A percentile compares a stretch with the other conserved stretches of the same genome.
Conservation (phyloP, 2,329 filamentous ascomycete species). For the Sclerotinia nivalis region DNA sequence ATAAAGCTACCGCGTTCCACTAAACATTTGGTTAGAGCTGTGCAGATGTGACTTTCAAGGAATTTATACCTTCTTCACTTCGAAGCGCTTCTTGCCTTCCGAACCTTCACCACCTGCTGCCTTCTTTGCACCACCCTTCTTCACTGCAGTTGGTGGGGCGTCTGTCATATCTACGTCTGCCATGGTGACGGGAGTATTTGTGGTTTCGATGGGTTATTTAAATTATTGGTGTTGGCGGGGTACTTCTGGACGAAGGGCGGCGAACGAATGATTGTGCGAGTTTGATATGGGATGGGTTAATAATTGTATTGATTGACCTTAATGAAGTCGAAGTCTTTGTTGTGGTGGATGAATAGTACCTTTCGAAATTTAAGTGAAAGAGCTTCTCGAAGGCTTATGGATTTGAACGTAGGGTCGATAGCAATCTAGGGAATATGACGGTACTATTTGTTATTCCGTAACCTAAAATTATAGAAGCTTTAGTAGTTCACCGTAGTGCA, state of each 20-base stretch:
- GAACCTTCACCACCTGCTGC: conserved; percentile 52
- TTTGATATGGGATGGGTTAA: not conserved
- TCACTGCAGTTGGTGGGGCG: conserved; percentile 61
- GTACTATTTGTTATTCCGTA: conserved; percentile 1
- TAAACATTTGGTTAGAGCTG: conserved; percentile 43
- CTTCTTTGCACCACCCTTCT: conserved; percentile 53
- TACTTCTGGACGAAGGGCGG: conserved; percentile 21
- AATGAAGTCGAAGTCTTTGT: not conserved
- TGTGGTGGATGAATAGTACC: not conserved
- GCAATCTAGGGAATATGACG: not conserved
- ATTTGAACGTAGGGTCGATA: not conserved
- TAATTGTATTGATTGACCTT: not conserved
- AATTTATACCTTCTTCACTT: conserved; percentile 87
- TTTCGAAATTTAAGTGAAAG: not conserved
- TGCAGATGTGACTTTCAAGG: not conserved
- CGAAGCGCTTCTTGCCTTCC: conserved; percentile 90
- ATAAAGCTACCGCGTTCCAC: conserved; percentile 98
- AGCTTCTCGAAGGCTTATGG: not conserved
- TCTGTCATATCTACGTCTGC: conserved; percentile 97
- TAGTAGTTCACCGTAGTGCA: not conserved
- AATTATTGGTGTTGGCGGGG: conserved; percentile 29
- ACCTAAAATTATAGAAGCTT: not conserved
- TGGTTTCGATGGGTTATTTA: conserved; percentile 3
- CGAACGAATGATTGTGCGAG: conserved; percentile 4
- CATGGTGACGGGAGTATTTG: conserved; percentile 56